Conservation (phyloP, 2,329 filamentous ascomycete species). For the Diplodia intermedia region DNA sequence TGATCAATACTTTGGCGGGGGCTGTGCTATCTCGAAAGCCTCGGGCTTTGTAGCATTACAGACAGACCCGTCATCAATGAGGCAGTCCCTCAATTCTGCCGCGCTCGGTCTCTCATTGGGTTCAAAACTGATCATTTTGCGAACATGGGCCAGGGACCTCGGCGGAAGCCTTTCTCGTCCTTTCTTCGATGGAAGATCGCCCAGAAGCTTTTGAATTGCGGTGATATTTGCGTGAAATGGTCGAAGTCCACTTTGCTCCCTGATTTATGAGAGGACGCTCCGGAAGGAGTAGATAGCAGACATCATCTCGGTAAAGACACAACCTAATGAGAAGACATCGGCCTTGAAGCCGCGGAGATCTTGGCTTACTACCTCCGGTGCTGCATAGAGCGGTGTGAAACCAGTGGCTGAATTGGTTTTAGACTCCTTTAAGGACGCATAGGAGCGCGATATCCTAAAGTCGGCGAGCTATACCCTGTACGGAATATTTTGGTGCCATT, state of each 20-base stretch:
- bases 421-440: conserved; percentile 38
- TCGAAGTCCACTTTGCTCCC: background rate
- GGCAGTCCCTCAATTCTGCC: background rate
- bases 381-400: conserved; percentile 46
- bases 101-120: background rate
- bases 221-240: background rate
- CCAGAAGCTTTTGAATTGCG: background rate
- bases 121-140: background rate
- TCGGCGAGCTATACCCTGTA: conserved; percentile 45
- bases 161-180: background rate
- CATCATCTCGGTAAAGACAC: conserved; percentile 38
- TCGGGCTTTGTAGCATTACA: background rate
- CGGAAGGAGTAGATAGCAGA: background rate
- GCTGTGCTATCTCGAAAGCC: background rate
- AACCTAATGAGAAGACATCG: conserved; percentile 40
- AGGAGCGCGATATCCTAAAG: conserved; percentile 43
- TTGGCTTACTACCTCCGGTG: conserved; percentile 45
- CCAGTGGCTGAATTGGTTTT: conserved; percentile 36
- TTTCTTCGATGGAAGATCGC: too few relatives aligned
- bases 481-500: too few relatives aligned
- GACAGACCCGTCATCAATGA: background rate
- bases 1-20: background rate
- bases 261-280: background rate
- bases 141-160: too few relatives aligned
- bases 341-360: conserved; percentile 43